Base-by-base conservation (phyloP, 2,329 filamentous ascomycete species). In the Curvularia eragrostidis region DNA sequence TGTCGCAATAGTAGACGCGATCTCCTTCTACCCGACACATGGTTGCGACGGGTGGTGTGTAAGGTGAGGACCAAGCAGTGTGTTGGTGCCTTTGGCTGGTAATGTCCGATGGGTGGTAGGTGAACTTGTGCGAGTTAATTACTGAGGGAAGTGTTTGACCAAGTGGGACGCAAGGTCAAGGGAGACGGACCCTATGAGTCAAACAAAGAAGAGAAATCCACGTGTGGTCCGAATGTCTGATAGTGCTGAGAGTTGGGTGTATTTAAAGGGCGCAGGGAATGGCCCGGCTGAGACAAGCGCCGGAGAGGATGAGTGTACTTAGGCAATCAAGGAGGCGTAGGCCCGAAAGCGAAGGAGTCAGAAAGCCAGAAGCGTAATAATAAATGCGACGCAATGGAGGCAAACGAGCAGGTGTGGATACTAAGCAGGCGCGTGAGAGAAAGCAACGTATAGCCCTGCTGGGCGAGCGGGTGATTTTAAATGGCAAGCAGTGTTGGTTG, bases 1-100 rank as follows among this genome's bases (percentile, higher is more conserved):
- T 69, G 28, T 70, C 65, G 50, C 74, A 76, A 7, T 51, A 59
- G 36, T 61, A 59, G 58, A 48, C 57, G 56, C n/a, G 21, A n/a
- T 64, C 66, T 52, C 73, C 68, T 34, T 75, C 69, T 30, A 75
- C 58, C 38, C 68, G 63, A 53, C 74, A 76, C 74, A 76, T 76
- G 23, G 56, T 63, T 58, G 46, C 46, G 48, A 49, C 43, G 43
- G 53, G 15, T 26, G 26, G 8, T 36, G 42, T 52, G 23, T 0
- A 19, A 30, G 23, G 19, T 21, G 21, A 38, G 23, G n/a, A 24
- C 13, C n/a, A 30, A 32, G 3, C 19, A 46, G 43, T 3, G 43
- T 3, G n/a, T 46, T 28, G 43, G n/a, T 3, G 28, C n/a, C 5
- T 19, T 28, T 32, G 47, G 23, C 13, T 38, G 21, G 13, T 21